phyloP scores from a whole-genome alignment of 768 basidiomycete species.

The Tulasnella sp. region DNA sequence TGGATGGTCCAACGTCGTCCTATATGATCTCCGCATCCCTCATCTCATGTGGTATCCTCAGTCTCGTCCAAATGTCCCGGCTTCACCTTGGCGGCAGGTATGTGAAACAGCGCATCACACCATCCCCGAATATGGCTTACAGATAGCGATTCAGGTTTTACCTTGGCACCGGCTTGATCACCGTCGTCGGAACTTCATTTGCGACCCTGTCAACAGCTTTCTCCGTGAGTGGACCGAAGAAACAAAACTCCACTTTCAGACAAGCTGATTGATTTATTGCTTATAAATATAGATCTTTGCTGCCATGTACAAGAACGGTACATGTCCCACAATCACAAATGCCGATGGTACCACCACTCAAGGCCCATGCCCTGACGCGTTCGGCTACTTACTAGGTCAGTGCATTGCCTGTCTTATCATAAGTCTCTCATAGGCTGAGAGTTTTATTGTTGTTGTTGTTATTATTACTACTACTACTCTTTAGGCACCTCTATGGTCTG shows the following conservation, averaged over 20 bases:
- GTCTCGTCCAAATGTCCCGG: constrained; percentile 69
- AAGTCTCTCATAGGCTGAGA: neutral
- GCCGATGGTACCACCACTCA: constrained; percentile 50
- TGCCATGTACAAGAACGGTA: constrained; percentile 67
- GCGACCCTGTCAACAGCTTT: constrained; percentile 64
- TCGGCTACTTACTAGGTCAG: constrained; percentile 62
- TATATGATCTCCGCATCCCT: constrained; percentile 77
- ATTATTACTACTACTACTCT: neutral
- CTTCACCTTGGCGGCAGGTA: constrained; percentile 49
- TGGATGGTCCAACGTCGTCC: constrained; percentile 42
- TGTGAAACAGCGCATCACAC: neutral
- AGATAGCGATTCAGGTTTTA: constrained; percentile 1
- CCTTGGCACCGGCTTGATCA: constrained; percentile 69
- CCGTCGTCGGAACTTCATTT: constrained; percentile 74
- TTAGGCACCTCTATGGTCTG: constrained; percentile 66
- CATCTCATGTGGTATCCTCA: constrained; percentile 67
- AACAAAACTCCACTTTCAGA: neutral
- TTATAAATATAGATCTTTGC: constrained; percentile 45
- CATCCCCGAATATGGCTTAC: neutral
- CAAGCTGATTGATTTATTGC: neutral
- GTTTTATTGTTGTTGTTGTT: neutral
- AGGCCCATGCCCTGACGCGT: constrained; percentile 64
- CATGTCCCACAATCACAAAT: constrained; percentile 48
- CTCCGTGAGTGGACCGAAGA: constrained; percentile 34
- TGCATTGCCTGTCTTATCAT: too few species aligned